phyloP scores from a whole-genome alignment of 2,329 filamentous ascomycete species.

The Bipolaris oryzae region DNA sequence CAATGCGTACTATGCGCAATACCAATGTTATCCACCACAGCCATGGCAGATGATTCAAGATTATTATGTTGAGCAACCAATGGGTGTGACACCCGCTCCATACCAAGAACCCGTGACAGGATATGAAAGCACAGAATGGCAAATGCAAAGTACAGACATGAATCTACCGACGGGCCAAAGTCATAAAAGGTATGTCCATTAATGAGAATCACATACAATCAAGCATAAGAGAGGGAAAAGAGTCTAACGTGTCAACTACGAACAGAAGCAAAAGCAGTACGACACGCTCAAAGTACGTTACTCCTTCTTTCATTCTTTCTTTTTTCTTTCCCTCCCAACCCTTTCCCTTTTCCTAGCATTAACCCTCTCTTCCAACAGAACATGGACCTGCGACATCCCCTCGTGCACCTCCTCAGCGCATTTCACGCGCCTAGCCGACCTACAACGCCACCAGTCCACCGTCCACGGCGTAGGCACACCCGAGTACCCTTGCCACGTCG shows the following conservation, averaged over 20 bases:
- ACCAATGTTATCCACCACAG: constrained; percentile 38
- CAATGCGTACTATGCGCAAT: constrained; percentile 38
- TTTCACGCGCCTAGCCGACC: constrained; percentile 44
- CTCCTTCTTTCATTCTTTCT: too few relatives aligned
- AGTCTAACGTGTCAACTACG: background rate
- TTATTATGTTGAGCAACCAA: constrained; percentile 25
- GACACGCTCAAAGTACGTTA: constrained; percentile 13
- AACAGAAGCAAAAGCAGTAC: constrained; percentile 25
- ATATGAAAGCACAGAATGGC: constrained; percentile 23
- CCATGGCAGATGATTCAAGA: constrained; percentile 37
- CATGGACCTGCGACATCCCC: constrained; percentile 40
- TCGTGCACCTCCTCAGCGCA: constrained; percentile 42
- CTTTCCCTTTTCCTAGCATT: constrained; percentile 3
- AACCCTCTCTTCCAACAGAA: constrained; percentile 19
- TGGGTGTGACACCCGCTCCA: constrained; percentile 2
- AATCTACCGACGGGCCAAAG: constrained; percentile 11
- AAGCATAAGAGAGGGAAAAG: background rate
- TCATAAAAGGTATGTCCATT: constrained; percentile 16
- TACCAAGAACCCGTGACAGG: constrained; percentile 19
- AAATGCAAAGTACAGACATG: constrained; percentile 10
- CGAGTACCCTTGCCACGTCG: constrained; percentile 42
- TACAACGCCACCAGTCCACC: constrained; percentile 45
- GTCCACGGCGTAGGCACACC: constrained; percentile 39
- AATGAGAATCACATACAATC: too few relatives aligned
- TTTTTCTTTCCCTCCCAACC: background rate